Conservation (phyloP, 2,329 filamentous ascomycete species). For the Bipolaris oryzae region DNA sequence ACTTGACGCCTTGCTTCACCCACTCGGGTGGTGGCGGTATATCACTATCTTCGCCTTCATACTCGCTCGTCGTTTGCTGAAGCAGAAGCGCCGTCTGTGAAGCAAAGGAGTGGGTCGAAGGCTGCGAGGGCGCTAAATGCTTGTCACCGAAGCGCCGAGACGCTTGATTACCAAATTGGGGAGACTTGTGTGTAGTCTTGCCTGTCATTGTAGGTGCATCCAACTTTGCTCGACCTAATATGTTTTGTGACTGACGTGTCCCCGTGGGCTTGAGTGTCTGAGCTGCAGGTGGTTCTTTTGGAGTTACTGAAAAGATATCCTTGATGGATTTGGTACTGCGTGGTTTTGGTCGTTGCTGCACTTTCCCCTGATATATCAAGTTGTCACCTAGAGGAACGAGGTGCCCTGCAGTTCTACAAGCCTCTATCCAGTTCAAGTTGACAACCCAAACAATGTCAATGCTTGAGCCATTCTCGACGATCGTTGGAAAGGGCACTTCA, state of each 20-base stretch:
- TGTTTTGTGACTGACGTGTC: conserved; percentile 37
- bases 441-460: conserved; percentile 56
- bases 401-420: conserved; percentile 52
- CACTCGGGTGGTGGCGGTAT: conserved; percentile 73
- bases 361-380: conserved; percentile 58
- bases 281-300: conserved; percentile 19
- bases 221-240: conserved; percentile 62
- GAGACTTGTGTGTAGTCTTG: conserved; percentile 22
- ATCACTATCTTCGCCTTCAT: conserved; percentile 62
- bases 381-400: conserved; percentile 57
- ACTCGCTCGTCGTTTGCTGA: conserved; percentile 77
- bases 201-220: conserved; percentile 45
- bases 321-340: conserved; percentile 28
- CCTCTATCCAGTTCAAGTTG: conserved; percentile 60
- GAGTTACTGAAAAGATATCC: conserved; percentile 14
- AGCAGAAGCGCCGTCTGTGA: conserved; percentile 54
- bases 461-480: conserved; percentile 23
- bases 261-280: conserved; percentile 27
- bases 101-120: conserved; percentile 15
- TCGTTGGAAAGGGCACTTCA: background rate
- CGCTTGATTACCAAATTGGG: conserved; percentile 25
- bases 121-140: conserved; percentile 35
- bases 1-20: conserved; percentile 67
- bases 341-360: conserved; percentile 47
- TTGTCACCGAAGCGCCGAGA: conserved; percentile 43